Conservation (phyloP, 2,329 filamentous ascomycete species). For the Diaporthe vaccinii region DNA sequence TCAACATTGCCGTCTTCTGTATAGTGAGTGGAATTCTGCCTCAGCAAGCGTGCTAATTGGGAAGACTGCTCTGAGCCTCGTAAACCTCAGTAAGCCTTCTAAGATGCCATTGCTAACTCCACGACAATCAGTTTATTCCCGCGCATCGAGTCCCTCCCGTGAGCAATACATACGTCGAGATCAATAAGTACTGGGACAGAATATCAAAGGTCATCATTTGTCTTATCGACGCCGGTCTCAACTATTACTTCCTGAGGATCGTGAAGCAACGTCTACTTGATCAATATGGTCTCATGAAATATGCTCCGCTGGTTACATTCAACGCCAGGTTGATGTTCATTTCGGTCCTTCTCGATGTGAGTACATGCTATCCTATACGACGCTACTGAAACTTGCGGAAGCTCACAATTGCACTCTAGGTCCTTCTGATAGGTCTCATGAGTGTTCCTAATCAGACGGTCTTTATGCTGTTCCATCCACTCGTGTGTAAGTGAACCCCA, state of each 20-base stretch:
- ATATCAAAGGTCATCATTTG: slow-evolving; percentile 66
- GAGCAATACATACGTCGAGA: slow-evolving; percentile 49
- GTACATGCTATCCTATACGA: slow-evolving; percentile 30
- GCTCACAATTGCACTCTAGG: slow-evolving; percentile 34
- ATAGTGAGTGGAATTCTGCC: background rate
- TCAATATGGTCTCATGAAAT: slow-evolving; percentile 63
- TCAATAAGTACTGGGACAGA: slow-evolving; percentile 67
- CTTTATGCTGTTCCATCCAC: slow-evolving; percentile 39
- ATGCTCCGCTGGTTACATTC: slow-evolving; percentile 62
- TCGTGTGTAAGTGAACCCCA: slow-evolving; percentile 23
- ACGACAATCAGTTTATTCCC: slow-evolving; percentile 58
- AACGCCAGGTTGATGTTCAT: slow-evolving; percentile 63
- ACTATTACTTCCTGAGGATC: slow-evolving; percentile 63
- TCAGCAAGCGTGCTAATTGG: background rate
- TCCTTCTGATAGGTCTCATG: slow-evolving; percentile 52
- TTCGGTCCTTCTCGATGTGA: slow-evolving; percentile 64
- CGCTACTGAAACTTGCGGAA: background rate
- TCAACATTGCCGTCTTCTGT: slow-evolving; percentile 61
- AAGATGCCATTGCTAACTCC: background rate
- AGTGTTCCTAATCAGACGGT: slow-evolving; percentile 51
- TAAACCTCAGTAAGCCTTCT: background rate
- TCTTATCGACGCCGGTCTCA: slow-evolving; percentile 63
- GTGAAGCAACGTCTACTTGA: slow-evolving; percentile 61
- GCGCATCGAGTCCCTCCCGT: slow-evolving; percentile 51
- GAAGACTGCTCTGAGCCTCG: background rate